Evolutionary conservation across 495 filamentous ascomycete species (phyloP).

Genomic region (Penicillium egyptiacum): DNA sequence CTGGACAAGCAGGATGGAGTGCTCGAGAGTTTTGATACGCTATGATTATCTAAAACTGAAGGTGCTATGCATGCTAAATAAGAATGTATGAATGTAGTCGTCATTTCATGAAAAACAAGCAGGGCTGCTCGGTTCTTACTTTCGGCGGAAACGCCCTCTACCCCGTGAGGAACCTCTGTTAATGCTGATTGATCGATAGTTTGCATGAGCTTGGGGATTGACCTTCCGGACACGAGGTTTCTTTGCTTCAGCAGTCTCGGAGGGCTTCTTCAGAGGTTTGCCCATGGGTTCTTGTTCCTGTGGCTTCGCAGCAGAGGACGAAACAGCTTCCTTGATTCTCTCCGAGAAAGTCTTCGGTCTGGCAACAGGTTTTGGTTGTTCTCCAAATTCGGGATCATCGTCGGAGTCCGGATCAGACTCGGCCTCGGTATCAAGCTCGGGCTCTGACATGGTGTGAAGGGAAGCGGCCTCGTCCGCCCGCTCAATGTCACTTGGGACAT

Average conservation of each 20-base stretch:
- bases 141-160: slow-evolving; percentile 48
- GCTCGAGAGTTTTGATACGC: not conserved
- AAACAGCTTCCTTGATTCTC: slow-evolving; percentile 47
- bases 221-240: slow-evolving; percentile 65
- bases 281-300: slow-evolving; percentile 33
- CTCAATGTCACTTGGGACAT: slow-evolving; percentile 21
- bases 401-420: slow-evolving; percentile 29
- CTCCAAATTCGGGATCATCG: slow-evolving; percentile 36
- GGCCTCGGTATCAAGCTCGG: slow-evolving; percentile 28
- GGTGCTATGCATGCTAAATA: slow-evolving; percentile 19
- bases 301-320: slow-evolving; percentile 21
- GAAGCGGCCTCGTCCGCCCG: slow-evolving; percentile 29
- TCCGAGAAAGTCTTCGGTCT: slow-evolving; percentile 46
- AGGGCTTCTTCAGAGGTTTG: slow-evolving; percentile 31
- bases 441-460: slow-evolving; percentile 37
- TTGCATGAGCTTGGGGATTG: slow-evolving; percentile 72
- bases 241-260: slow-evolving; percentile 37
- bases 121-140: slow-evolving; percentile 25
- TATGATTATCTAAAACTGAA: slow-evolving; percentile 5
- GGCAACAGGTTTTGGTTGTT: slow-evolving; percentile 22
- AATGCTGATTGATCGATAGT: slow-evolving; percentile 82
- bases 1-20: not conserved
- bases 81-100: slow-evolving; percentile 29
- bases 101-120: slow-evolving; percentile 29
- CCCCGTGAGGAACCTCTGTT: slow-evolving; percentile 49